Base-by-base conservation (phyloP, 2,329 filamentous ascomycete species). In the Didymella pomorum region DNA sequence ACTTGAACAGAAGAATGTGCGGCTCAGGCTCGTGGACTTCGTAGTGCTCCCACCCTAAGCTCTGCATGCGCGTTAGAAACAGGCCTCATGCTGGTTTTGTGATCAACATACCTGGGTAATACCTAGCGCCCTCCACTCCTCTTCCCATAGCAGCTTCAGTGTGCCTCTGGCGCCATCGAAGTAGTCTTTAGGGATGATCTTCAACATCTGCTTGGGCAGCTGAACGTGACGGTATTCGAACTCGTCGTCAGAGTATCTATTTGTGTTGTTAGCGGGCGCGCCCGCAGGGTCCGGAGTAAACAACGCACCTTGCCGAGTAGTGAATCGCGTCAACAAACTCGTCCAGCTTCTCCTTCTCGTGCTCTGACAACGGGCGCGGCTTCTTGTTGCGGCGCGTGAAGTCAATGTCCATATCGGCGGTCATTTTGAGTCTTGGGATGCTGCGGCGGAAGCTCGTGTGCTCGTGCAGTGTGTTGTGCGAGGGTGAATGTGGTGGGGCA, bases 1-100 rank as follows among this genome's bases (percentile, higher is more conserved):
- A 97, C 94, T 99, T 99, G 86, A 99, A 99, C 29, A 99, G 86
- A 54, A 99, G 86, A 73, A 99, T 99, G 78, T 99, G 95, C 65
- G 95, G 95, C 81, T 99, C 95, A 42, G 95, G 95, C 79, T 98
- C 95, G 78, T 99, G 95, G 53, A 99, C 95, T 79, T 99, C 95
- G 77, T 99, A 99, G 79, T 99, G 95, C 78, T 98, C 94, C 95
- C 95, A 99, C 57, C 95, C 95, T 72, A 99, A 83, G 82, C 94
- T 98, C 93, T 98, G 75, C 48, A 29, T 29, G 41, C 14, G 23
- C 43, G 46, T 72, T 51, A 72, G 67, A 41, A 43, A 16, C 39
- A 18, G 20, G 26, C 14, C 1, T 26, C 41, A 43, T 6, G 20
- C 23, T 10, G 4, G 9, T 25, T 12, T 33, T 14, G n/a, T 10